A percentile compares a stretch with the other conserved stretches of the same genome.
Conservation (phyloP, 306 rosid genomes). For the Senna siamea region DNA sequence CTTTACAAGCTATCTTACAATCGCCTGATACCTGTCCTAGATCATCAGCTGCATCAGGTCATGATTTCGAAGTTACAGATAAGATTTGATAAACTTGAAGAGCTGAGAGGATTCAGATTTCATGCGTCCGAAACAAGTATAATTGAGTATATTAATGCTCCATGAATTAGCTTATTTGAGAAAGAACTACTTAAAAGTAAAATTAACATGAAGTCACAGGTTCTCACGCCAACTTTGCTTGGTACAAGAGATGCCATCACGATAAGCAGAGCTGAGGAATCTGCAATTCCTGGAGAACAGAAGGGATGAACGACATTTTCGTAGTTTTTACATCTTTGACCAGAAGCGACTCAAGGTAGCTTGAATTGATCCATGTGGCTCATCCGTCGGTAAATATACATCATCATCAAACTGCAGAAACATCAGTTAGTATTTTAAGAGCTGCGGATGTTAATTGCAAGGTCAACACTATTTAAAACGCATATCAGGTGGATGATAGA, state of each 20-base stretch:
- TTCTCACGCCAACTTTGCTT: constrained; percentile 3
- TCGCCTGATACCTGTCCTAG: too few species aligned
- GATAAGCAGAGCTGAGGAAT: constrained; percentile 3
- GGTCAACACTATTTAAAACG: not conserved
- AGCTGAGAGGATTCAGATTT: not conserved
- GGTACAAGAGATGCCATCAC: not conserved
- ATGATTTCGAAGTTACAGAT: too few species aligned
- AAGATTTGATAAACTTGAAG: not conserved
- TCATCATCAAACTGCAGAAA: constrained; percentile 81
- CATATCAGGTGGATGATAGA: not conserved
- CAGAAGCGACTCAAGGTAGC: constrained; percentile 76
- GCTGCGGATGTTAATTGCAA: constrained; percentile 11
- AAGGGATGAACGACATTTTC: constrained; percentile 28
- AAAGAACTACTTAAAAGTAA: not conserved
- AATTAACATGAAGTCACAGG: constrained; percentile 1
- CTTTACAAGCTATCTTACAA: too few species aligned
- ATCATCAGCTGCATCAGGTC: too few species aligned
- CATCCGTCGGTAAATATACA: constrained; percentile 90
- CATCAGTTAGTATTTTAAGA: constrained; percentile 17
- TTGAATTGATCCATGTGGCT: constrained; percentile 93
- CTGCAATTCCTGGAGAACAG: constrained; percentile 23
- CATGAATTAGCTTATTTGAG: not conserved
- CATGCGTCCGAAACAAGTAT: not conserved
- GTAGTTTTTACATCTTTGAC: constrained; percentile 69
- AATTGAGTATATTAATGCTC: not conserved